Base-by-base conservation (phyloP, 768 basidiomycete genomes). In the Podaxis pistillaris region DNA sequence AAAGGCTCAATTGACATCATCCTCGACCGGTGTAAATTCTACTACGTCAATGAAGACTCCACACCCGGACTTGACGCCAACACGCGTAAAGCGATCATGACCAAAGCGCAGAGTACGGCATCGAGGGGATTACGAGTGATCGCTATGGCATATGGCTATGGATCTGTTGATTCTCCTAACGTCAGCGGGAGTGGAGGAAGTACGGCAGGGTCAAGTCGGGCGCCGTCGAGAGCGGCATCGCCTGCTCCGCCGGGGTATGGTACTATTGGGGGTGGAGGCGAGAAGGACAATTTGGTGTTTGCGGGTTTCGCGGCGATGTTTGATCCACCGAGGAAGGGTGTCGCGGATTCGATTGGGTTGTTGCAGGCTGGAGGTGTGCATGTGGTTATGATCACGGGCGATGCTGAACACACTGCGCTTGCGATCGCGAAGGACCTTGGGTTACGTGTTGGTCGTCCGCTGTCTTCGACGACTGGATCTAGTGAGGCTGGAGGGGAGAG, bases 381-480 rank as follows among this genome's bases (percentile, higher is more conserved):
- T 69, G 88, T 98, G n/a, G 89, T 98, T 49, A 98, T 98, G 96
- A 97, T 98, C 71, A 98, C 96, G 0, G 96, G 96, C 3, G 96
- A 98, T 69, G 89, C 94, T 38, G 93, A 95, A 73, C 82, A 88
- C 59, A 98, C 96, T 0, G 96, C 96, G 2, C 70, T 96, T 37
- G 86, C 91, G 54, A 96, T 97, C 62, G 96, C 94, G 38, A 83
- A 85, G 69, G 82, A 93, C 68, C 83, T 98, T 17, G 96, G 96
- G 26, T 76, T 98, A 68, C 82, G 85, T 11, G 84, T 95, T 26
- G 86, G 87, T 49, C 80, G 94, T 58, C 78, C 82, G 3, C 5
- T 62, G 33, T 17, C 22, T 4, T 37, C 46, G 26, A 38, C 36
- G 3, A 24, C 28, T 24, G 80, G 87, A 22, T 79, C 80, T 62